A percentile compares a stretch with the other conserved stretches of the same genome.
phyloP scores from a whole-genome alignment of 306 rosid genomes.

The Prunus mira region DNA sequence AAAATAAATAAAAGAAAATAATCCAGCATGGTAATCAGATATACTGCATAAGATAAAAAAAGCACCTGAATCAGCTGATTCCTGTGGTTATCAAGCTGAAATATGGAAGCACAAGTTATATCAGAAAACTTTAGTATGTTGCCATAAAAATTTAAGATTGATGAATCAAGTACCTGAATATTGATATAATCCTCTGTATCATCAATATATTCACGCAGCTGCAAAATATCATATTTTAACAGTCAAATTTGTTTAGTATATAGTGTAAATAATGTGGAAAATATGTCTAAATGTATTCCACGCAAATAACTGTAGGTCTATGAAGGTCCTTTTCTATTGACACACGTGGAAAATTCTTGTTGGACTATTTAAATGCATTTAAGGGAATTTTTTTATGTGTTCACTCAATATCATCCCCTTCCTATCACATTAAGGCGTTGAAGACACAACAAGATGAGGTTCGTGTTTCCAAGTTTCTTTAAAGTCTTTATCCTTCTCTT shows the following conservation, averaged over 20 bases:
- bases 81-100: conserved; percentile 66
- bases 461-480: neutral
- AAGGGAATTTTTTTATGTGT: neutral
- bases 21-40: neutral
- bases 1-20: neutral
- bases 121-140: conserved; percentile 10
- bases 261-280: neutral
- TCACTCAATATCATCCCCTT: neutral
- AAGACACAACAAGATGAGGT: neutral
- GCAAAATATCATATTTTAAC: conserved; percentile 27
- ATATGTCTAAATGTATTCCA: neutral
- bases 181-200: conserved; percentile 92
- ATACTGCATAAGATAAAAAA: conserved; percentile 16
- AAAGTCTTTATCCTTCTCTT: neutral
- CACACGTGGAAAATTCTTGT: neutral
- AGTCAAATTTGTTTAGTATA: conserved; percentile 1
- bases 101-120: conserved; percentile 18
- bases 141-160: neutral
- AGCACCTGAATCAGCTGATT: conserved; percentile 59
- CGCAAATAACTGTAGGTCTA: neutral
- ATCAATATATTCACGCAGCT: conserved; percentile 80
- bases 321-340: neutral
- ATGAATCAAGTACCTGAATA: conserved; percentile 50
- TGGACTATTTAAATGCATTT: neutral
- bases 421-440: neutral